A percentile compares a stretch with the other conserved stretches of the same genome.
phyloP scores from a whole-genome alignment of 2,329 filamentous ascomycete species.

The Calonectria leucothoes region DNA sequence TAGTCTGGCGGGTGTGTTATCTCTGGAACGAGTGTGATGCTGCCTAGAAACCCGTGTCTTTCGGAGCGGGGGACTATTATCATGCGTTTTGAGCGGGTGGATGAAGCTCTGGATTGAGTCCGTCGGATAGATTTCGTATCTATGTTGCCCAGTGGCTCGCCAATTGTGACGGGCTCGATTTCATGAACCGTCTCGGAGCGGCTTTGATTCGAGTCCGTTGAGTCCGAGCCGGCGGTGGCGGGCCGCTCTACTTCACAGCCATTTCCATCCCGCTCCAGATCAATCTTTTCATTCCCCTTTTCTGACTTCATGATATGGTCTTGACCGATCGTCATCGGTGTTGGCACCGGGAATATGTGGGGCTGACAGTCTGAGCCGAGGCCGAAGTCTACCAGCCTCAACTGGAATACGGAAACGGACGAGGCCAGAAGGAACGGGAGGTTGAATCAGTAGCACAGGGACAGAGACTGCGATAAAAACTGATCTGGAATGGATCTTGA shows the following conservation, averaged over 20 bases:
- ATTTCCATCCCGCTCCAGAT: conserved; percentile 26
- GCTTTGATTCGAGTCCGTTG: conserved; percentile 22
- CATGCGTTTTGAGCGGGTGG: conserved; percentile 50
- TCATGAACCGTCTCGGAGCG: conserved; percentile 21
- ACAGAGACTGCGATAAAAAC: background rate
- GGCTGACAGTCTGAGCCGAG: conserved; percentile 21
- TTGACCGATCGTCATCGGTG: conserved; percentile 9
- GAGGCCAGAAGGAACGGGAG: background rate
- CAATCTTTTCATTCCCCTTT: conserved; percentile 26
- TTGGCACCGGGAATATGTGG: conserved; percentile 37
- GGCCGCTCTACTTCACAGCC: conserved; percentile 20
- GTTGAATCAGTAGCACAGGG: background rate
- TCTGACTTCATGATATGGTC: conserved; percentile 27
- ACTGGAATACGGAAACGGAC: background rate
- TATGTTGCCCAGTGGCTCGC: conserved; percentile 38
- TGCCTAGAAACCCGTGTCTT: conserved; percentile 79
- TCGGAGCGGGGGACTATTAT: conserved; percentile 56
- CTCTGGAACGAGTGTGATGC: conserved; percentile 80
- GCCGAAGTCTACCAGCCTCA: background rate
- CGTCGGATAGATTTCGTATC: conserved; percentile 34
- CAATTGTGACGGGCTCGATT: conserved; percentile 35
- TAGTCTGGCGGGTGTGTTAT: conserved; percentile 83
- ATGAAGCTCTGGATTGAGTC: conserved; percentile 51
- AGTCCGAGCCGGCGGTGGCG: conserved; percentile 27
- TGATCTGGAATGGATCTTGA: background rate